Evolutionary conservation across 495 filamentous ascomycete species (phyloP).

Genomic region (Penicillium cataractarum): DNA sequence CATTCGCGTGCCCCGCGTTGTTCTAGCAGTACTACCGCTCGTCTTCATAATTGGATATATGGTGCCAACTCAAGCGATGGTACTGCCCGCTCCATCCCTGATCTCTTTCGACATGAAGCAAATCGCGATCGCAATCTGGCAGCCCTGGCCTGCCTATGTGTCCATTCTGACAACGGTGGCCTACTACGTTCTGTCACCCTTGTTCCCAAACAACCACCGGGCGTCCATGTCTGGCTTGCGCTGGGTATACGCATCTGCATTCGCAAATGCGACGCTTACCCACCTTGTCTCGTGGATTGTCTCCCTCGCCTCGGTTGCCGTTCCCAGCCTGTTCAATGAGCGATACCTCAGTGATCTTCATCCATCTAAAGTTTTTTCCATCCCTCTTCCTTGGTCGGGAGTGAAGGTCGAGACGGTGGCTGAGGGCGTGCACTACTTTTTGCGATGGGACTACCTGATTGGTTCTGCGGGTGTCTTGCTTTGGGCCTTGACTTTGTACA

Average conservation of each 20-base stretch:
- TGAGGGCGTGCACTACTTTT: slow-evolving; percentile 53
- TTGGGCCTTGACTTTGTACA: slow-evolving; percentile 56
- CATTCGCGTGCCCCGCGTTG: slow-evolving; percentile 50
- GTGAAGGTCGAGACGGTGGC: slow-evolving; percentile 46
- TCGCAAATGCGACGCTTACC: slow-evolving; percentile 48
- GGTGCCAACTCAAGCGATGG: slow-evolving; percentile 54
- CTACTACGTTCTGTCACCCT: slow-evolving; percentile 38
- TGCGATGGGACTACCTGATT: slow-evolving; percentile 63
- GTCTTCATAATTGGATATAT: slow-evolving; percentile 54
- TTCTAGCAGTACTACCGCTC: slow-evolving; percentile 51
- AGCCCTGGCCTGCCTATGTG: slow-evolving; percentile 59
- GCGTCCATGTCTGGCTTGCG: slow-evolving; percentile 50
- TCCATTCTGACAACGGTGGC: slow-evolving; percentile 38
- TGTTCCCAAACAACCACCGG: slow-evolving; percentile 35
- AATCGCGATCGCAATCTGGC: slow-evolving; percentile 61
- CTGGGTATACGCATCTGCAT: slow-evolving; percentile 57
- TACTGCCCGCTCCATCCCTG: slow-evolving; percentile 51
- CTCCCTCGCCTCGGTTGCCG: slow-evolving; percentile 43
- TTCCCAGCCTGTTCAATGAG: slow-evolving; percentile 41
- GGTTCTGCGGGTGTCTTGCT: slow-evolving; percentile 53
- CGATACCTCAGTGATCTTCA: slow-evolving; percentile 39
- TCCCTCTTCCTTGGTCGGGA: slow-evolving; percentile 46
- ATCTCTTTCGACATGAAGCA: slow-evolving; percentile 56
- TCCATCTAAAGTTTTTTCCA: slow-evolving; percentile 41
- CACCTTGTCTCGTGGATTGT: slow-evolving; percentile 53